phyloP scores from a whole-genome alignment of 331 rosid species.

The Saraca asoca region DNA sequence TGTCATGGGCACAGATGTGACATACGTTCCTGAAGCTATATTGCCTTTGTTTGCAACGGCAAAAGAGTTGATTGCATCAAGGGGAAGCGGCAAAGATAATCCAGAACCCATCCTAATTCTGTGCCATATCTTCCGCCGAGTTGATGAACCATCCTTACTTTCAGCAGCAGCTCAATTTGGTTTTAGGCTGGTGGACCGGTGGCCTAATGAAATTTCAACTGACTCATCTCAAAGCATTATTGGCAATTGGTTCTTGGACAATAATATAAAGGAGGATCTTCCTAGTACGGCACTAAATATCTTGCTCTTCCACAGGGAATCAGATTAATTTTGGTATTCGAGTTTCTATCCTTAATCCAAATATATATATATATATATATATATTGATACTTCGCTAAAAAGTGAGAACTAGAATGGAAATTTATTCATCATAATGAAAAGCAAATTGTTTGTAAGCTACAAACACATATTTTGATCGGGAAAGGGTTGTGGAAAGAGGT shows the following conservation, averaged over 20 bases:
- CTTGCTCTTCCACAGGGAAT: slow-evolving; percentile 55
- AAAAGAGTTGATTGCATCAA: slow-evolving; percentile 52
- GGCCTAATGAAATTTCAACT: slow-evolving; percentile 49
- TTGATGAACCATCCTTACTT: slow-evolving; percentile 69
- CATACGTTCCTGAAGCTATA: slow-evolving; percentile 64
- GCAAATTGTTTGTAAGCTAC: no score
- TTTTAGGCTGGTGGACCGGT: slow-evolving; percentile 63
- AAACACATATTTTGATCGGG: no score
- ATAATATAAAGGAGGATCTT: slow-evolving; percentile 42
- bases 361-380: no score
- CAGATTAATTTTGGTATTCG: slow-evolving; percentile 19
- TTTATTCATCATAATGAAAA: no score
- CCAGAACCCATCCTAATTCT: slow-evolving; percentile 54
- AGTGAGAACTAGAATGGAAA: no score
- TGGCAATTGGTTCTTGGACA: slow-evolving; percentile 57
- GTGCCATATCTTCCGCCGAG: slow-evolving; percentile 71
- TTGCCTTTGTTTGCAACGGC: slow-evolving; percentile 74
- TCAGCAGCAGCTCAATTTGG: slow-evolving; percentile 60
- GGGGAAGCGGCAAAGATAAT: slow-evolving; percentile 30
- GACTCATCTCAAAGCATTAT: slow-evolving; percentile 47
- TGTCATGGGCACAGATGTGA: slow-evolving; percentile 78
- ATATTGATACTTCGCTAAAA: no score
- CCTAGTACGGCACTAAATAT: slow-evolving; percentile 63
- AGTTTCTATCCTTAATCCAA: not conserved
- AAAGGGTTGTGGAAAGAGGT: no score